phyloP scores from a whole-genome alignment of 2,329 filamentous ascomycete genomes.

The Shiraia sp. region DNA sequence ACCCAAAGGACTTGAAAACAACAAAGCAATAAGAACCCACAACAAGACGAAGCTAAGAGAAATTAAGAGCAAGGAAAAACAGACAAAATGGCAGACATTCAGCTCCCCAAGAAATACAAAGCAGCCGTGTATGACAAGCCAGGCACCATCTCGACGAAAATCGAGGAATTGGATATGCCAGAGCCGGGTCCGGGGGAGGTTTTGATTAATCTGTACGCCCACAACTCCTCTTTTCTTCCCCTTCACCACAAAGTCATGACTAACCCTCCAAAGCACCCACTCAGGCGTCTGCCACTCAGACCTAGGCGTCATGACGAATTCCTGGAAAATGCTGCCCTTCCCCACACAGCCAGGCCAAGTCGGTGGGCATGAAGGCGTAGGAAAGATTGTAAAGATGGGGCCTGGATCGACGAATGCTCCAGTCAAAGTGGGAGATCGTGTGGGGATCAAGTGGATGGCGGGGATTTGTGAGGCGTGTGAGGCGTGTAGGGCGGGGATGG shows the following conservation, averaged over 20 bases:
- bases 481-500: constrained; percentile 50
- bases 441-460: constrained; percentile 71
- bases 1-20: too few relatives aligned
- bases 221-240: neutral
- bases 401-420: constrained; percentile 59
- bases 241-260: neutral
- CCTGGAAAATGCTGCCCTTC: constrained; percentile 60
- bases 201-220: constrained; percentile 61
- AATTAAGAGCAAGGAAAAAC: neutral
- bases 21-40: too few relatives aligned
- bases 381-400: constrained; percentile 67
- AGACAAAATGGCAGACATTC: constrained; percentile 23
- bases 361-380: constrained; percentile 72
- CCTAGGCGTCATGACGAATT: constrained; percentile 54
- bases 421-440: constrained; percentile 68
- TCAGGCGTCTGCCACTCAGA: constrained; percentile 69
- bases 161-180: constrained; percentile 66
- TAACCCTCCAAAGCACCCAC: constrained; percentile 50
- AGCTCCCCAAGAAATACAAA: constrained; percentile 63
- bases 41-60: too few relatives aligned
- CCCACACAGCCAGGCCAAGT: constrained; percentile 65
- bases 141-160: constrained; percentile 66
- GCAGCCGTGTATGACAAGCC: constrained; percentile 68
- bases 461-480: constrained; percentile 55
- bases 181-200: constrained; percentile 67